Evolutionary conservation across 345 rosid genomes (phyloP).

Genomic region (Iberis pinnata): DNA sequence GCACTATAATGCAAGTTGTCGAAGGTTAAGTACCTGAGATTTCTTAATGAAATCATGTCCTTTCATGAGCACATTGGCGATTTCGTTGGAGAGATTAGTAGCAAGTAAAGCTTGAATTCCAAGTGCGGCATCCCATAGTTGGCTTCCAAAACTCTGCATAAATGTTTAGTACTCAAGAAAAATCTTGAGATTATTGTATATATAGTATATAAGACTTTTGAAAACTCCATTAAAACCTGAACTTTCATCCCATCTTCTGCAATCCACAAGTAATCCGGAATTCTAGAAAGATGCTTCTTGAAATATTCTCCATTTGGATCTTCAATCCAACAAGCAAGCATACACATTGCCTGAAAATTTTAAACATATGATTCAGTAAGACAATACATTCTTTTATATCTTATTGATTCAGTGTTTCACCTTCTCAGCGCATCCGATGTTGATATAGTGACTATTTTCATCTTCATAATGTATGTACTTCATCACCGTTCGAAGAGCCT

Average conservation of each 20-base stretch:
- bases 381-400: no score
- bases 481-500: conserved; percentile 42
- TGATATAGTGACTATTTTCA: conserved; percentile 40
- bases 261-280: conserved; percentile 51
- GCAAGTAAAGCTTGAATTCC: conserved; percentile 49
- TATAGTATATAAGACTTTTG: no score
- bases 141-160: conserved; percentile 45
- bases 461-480: conserved; percentile 62
- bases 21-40: conserved; percentile 42
- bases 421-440: conserved; percentile 53
- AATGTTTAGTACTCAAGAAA: background rate
- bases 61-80: conserved; percentile 34
- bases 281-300: conserved; percentile 46
- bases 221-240: conserved; percentile 27
- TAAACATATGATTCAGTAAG: no score
- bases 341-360: conserved; percentile 34
- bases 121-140: conserved; percentile 51
- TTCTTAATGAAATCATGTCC: conserved; percentile 46
- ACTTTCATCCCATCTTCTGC: conserved; percentile 66
- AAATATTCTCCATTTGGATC: conserved; percentile 52
- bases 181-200: no score
- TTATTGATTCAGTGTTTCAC: conserved; percentile 17
- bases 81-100: conserved; percentile 30
- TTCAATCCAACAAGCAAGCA: conserved; percentile 61
- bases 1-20: background rate